Percentiles rank a stretch among this genome's conserved stretches.
phyloP scores from a whole-genome alignment of 75 land plant genomes.

The Larix kaempferi region DNA sequence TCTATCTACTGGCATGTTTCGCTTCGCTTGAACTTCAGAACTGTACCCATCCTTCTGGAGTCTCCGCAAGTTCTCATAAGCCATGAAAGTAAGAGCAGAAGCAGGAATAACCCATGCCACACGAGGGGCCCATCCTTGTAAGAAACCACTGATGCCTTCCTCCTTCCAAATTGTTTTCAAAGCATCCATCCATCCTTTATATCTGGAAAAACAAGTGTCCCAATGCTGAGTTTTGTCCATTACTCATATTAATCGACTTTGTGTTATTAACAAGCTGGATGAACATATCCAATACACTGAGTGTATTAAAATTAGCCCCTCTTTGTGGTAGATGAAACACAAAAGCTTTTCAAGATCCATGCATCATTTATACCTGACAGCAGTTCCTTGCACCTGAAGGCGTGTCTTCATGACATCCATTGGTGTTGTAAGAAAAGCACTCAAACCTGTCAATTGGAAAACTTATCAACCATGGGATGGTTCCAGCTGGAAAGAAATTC shows the following conservation, averaged over 20 bases:
- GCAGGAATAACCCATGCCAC: slow-evolving; percentile 44
- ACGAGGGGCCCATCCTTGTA: slow-evolving; percentile 35
- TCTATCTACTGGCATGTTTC: too few species aligned
- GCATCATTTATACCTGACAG: slow-evolving; percentile 38
- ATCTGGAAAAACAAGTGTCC: slow-evolving; percentile 8
- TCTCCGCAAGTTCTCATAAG: slow-evolving; percentile 32
- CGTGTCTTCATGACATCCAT: slow-evolving; percentile 92
- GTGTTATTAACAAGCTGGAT: too few species aligned
- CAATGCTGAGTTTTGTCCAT: too few species aligned
- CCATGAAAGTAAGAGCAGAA: slow-evolving; percentile 41
- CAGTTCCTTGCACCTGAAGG: slow-evolving; percentile 86
- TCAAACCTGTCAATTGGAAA: slow-evolving; percentile 47
- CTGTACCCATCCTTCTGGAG: too few species aligned
- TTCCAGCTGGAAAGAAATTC: too few species aligned
- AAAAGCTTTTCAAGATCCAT: too few species aligned
- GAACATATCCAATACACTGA: too few species aligned
- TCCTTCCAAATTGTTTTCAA: slow-evolving; percentile 30
- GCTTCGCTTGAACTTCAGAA: too few species aligned
- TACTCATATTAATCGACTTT: too few species aligned
- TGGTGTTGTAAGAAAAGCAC: slow-evolving; percentile 93
- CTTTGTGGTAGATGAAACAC: too few species aligned
- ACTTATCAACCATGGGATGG: not conserved
- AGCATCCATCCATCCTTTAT: slow-evolving; percentile 44
- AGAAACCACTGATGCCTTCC: slow-evolving; percentile 33
- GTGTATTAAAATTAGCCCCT: too few species aligned